Evolutionary conservation across 345 rosid genomes (phyloP), one percentile per base, ranked within the genome.

Genomic region (Populus davidiana): DNA sequence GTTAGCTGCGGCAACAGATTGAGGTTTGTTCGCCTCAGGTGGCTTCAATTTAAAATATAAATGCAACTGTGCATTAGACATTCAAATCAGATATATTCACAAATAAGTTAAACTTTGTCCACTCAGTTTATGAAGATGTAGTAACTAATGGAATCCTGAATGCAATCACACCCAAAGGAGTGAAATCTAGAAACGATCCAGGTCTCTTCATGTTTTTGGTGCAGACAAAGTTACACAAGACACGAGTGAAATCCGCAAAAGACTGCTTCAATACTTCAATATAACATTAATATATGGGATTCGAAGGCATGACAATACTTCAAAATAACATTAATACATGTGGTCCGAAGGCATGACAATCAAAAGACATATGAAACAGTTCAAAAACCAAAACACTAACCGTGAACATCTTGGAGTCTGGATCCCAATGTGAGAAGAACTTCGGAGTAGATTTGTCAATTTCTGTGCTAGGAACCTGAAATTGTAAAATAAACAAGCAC

Each of bases 391-490:
- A 68, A 73, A 79, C 9, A 85, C 98, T 84, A 77, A 92, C 99
- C 67, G 99, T 93, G 83, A 93, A 93, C 98, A 93, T 96, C 89
- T 96, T 96, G 1, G 98, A 92, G 88, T 96, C 97, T 1, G 97
- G 97, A 88, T 96, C 99, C 98, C 99, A 93, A 79, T 93, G 99
- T 8, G 97, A 92, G 80, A 96, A 96, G 86, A 93, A 96, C 86
- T 96, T 96, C 1, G 97, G 97, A 67, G 99, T 93, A 74, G 97
- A 93, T 83, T 96, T 96, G 79, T 96, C 99, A 35, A 96, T 91
- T 85, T 93, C 97, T 12, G 97, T 90, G 94, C 98, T 96, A 39
- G 99, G 99, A 88, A 96, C 98, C 99, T 93, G 89, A 77, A 77
- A 81, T 43, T 17, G 18, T 41, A 0, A 61, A 69, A 73, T 17